phyloP scores from a whole-genome alignment of 352 stramenopile genomes.

The Phytopythium chamaehyphon region DNA sequence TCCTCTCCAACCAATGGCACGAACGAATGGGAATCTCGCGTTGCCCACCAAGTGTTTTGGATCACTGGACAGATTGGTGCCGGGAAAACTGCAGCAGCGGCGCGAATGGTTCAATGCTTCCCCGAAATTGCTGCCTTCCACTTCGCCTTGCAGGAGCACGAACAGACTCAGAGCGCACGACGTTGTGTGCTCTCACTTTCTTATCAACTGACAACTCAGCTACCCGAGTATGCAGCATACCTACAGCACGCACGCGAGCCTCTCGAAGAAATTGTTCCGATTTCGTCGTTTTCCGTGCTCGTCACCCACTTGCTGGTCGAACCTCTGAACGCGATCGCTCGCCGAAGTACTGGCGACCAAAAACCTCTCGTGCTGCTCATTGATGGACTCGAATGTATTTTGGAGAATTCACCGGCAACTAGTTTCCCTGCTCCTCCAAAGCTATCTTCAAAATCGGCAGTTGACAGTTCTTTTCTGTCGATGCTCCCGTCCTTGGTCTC shows the following conservation, averaged over 20 bases:
- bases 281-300: slow-evolving; percentile 58
- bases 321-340: slow-evolving; percentile 62
- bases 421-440: slow-evolving; percentile 8
- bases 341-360: slow-evolving; percentile 25
- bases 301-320: slow-evolving; percentile 49
- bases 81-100: slow-evolving; percentile 60
- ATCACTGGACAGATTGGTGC: slow-evolving; percentile 66
- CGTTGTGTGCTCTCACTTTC: slow-evolving; percentile 65
- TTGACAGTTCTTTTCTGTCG: slow-evolving; percentile 58
- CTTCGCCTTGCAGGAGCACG: slow-evolving; percentile 66
- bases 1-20: background rate
- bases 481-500: slow-evolving; percentile 43
- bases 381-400: slow-evolving; percentile 59
- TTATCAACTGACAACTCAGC: slow-evolving; percentile 73
- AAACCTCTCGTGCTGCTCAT: slow-evolving; percentile 61
- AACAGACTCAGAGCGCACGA: slow-evolving; percentile 64
- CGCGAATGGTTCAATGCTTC: slow-evolving; percentile 57
- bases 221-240: slow-evolving; percentile 61
- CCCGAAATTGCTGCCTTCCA: slow-evolving; percentile 75
- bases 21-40: background rate
- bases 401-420: slow-evolving; percentile 13
- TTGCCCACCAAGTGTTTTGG: slow-evolving; percentile 54
- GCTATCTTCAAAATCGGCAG: slow-evolving; percentile 9
- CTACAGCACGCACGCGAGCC: slow-evolving; percentile 58
- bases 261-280: slow-evolving; percentile 66